A percentile compares a stretch with the other conserved stretches of the same genome.
These are phyloP conservation scores for Entrophospora sp. DNA, from an alignment of 192 early-diverging fungal species.

Conservation along the genomic window DNA sequence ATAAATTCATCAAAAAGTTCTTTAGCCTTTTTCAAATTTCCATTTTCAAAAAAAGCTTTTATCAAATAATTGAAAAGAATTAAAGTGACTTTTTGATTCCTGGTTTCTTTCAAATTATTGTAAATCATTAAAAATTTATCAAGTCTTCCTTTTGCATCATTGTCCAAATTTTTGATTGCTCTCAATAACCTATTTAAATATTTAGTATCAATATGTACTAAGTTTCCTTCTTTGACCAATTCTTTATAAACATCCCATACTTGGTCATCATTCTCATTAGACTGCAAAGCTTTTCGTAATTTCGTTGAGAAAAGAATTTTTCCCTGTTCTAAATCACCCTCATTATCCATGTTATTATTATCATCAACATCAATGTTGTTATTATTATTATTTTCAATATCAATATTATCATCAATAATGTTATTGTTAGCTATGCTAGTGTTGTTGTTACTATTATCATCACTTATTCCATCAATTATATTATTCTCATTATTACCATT, in stretches of 20 bases:
- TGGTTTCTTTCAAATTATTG: not conserved
- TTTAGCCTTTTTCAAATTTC: not conserved
- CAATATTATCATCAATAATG: not conserved
- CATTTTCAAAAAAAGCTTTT: conserved; percentile 1
- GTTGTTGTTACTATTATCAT: too few relatives aligned
- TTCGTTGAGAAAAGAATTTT: not conserved
- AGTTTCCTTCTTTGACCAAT: not conserved
- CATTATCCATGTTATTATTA: not conserved
- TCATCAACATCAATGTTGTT: not conserved
- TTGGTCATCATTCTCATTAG: not conserved
- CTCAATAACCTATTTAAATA: not conserved
- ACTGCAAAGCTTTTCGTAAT: not conserved
- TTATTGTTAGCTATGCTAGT: too few relatives aligned
- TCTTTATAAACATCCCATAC: not conserved
- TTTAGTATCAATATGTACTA: not conserved
- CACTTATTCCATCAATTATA: too few relatives aligned
- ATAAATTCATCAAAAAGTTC: conserved; percentile 3
- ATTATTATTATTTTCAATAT: not conserved
- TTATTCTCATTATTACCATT: too few relatives aligned
- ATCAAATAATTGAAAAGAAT: not conserved
- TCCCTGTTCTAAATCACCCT: too few relatives aligned
- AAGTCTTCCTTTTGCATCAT: not conserved
- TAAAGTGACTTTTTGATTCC: not conserved
- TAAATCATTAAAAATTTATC: not conserved
- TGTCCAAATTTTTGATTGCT: not conserved